Base-by-base conservation (phyloP, 2,329 filamentous ascomycete genomes). In the Huntiella bhutanensis region DNA sequence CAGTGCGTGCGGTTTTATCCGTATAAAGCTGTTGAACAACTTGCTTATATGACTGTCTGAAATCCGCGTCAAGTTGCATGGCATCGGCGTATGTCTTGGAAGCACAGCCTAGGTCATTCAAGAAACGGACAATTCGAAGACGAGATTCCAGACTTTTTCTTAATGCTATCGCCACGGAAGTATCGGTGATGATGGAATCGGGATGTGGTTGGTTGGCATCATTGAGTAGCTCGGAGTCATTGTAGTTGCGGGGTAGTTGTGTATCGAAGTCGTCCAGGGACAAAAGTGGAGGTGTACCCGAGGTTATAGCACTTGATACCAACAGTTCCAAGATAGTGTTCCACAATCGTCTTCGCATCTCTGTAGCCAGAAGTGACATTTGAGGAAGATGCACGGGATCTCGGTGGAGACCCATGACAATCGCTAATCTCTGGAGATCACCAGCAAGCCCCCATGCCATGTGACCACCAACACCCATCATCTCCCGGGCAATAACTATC, bases 331-430 rank as follows among this genome's bases (percentile, higher is more conserved):
- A 52, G 13, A 71, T 62, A 0, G 69, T 70, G 38, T 67, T 68
- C 70, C 70, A 73, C 2, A 74, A 49, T 6, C 70, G 59, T 4
- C 68, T 59, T 1, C 67, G 63, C 57, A 71, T 66, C 55, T 73
- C 69, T 1, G 60, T 55, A 0, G 58, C 56, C 1, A 52, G 49
- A 0, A 57, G 54, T 2, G 56, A 58, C 11, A 56, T 57, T 0
- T 62, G 57, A 0, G 64, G 58, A 0, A 71, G 53, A 2, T 58
- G 54, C 0, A 54, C 49, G 0, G 70, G 68, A 45, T 73, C 70
- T 41, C 64, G 58, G 45, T 73, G 68, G 2, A 73, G 49, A 2
- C 70, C 70, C 60, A 71, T 67, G 34, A 63, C 64, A 17, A 71
- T 58, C 0, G 69, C 68, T 1, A 55, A 60, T 13, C 69, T 58